Evolutionary conservation across 768 basidiomycete genomes (phyloP), one percentile per base, ranked within the genome.

Genomic region (Serendipita sp.): DNA sequence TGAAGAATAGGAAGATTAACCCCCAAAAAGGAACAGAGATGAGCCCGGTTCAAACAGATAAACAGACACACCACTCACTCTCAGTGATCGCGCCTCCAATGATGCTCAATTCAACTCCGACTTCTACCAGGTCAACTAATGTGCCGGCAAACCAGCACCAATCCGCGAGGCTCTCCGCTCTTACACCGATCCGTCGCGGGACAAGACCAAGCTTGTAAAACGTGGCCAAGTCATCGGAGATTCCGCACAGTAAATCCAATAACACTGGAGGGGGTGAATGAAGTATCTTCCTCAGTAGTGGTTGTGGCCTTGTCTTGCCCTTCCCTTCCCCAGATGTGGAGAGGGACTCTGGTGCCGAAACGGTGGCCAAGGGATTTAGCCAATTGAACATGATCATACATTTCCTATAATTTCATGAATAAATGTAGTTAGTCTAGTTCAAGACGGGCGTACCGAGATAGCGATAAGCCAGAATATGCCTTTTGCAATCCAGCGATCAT

Each of bases 101-200:
- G 68, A 91, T 81, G 67, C 83, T 79, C 69, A 85, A 78, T 72
- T 92, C 89, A 2, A 92, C 83, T 4, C 83, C 82, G 72, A 91
- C 89, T 75, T 91, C 89, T 4, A 91, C 89, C 3, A 92, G 76
- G 56, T 84, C 85, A 11, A 89, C 88, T 35, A 91, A 76, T 0
- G 88, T 92, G 15, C 85, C 78, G 34, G 87, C 75, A 67, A 92
- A 79, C 90, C 89, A 92, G 71, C 89, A 90, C 86, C 87, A 91
- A 72, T 91, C 83, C 1, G 89, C 83, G 70, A 90, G 83, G 10
- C 83, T 80, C 41, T 77, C 88, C 2, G 89, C 90, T 41, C 83
- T 81, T 60, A 81, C 79, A 16, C 90, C 90, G 0, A 80, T 74
- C 60, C 77, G 79, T 68, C 81, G 80, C 3, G 86, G 82, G 3